phyloP scores from a whole-genome alignment of 2,329 filamentous ascomycete species.

The Arachnomyces sp. region DNA sequence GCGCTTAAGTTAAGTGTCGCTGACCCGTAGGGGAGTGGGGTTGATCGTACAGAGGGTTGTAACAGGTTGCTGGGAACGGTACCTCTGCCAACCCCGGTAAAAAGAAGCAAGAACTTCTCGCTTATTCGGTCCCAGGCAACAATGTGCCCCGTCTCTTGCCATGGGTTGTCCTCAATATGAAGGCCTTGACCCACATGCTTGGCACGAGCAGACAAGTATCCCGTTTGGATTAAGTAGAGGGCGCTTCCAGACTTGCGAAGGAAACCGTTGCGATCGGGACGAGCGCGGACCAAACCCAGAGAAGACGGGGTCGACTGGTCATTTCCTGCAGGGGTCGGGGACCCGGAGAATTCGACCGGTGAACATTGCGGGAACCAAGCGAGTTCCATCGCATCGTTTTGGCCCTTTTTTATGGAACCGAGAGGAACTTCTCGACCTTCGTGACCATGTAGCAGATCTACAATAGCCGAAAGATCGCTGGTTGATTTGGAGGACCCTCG shows the following conservation, averaged over 20 bases:
- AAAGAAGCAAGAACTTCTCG: conserved; percentile 23
- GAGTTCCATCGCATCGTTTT: conserved; percentile 14
- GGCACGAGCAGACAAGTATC: conserved; percentile 22
- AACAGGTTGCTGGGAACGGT: conserved; percentile 19
- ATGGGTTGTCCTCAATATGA: conserved; percentile 11
- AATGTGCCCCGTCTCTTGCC: conserved; percentile 28
- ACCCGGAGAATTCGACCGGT: conserved; percentile 24
- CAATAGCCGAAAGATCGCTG: conserved; percentile 19
- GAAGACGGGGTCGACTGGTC: conserved; percentile 17
- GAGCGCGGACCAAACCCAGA: conserved; percentile 26
- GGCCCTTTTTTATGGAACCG: conserved; percentile 3
- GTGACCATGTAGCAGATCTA: conserved; percentile 26
- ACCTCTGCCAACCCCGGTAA: conserved; percentile 19
- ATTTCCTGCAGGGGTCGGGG: conserved; percentile 6
- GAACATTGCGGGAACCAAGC: conserved; percentile 27
- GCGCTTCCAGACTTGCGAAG: conserved; percentile 14
- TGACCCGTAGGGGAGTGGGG: neutral
- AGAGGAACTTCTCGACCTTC: conserved; percentile 23
- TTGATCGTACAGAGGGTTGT: conserved; percentile 8
- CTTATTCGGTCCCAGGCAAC: conserved; percentile 28
- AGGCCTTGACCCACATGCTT: conserved; percentile 3
- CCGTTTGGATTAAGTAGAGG: conserved; percentile 30
- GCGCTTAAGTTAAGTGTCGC: no score
- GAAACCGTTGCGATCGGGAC: conserved; percentile 15
- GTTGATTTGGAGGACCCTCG: conserved; percentile 24